Base-by-base conservation (phyloP, 768 basidiomycete genomes). In the Psilocybe cyanescens region DNA sequence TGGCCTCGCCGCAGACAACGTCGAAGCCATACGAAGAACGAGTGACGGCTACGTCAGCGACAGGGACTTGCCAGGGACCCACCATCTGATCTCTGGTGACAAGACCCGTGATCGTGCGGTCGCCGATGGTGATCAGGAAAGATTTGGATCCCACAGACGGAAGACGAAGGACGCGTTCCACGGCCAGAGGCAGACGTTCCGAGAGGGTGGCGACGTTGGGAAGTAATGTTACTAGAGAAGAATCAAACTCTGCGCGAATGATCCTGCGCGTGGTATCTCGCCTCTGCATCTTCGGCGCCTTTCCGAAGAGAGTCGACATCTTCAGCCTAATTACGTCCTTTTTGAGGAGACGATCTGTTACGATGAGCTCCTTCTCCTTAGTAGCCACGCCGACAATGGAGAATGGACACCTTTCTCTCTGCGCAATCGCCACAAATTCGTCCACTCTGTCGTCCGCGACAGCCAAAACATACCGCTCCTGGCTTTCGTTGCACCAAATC, bases 401-500 rank as follows among this genome's bases (percentile, higher is more conserved):
- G 79, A 91, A 98, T 0, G 96, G 97, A 72, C 95, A 97, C 55
- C 97, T 58, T 72, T 99, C 97, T 67, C 97, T 84, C 71, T 83
- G 82, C 2, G 94, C 94, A 47, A 99, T 89, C 11, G 68, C 76
- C 68, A 88, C 87, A 75, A 99, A 99, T 4, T 77, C 74, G 2
- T 76, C 74, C 19, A 87, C 78, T 59, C 83, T 84, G 57, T 84
- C 81, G 2, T 86, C 85, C 0, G 86, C 85, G 61, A 99, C 84
- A 8, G 97, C 97, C 31, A 99, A 83, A 30, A 99, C 97, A 72
- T 99, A 99, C 41, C 97, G 89, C 70, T 99, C 97, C 78, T 99
- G 97, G 65, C 89, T 91, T 76, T 99, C 97, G 76, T 99, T 99
- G 72, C 97, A 99, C 97, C 97, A 99, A 53, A 99, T 98, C 77